Conservation (phyloP, 2,329 filamentous ascomycete genomes). For the Trichoderma breve region DNA sequence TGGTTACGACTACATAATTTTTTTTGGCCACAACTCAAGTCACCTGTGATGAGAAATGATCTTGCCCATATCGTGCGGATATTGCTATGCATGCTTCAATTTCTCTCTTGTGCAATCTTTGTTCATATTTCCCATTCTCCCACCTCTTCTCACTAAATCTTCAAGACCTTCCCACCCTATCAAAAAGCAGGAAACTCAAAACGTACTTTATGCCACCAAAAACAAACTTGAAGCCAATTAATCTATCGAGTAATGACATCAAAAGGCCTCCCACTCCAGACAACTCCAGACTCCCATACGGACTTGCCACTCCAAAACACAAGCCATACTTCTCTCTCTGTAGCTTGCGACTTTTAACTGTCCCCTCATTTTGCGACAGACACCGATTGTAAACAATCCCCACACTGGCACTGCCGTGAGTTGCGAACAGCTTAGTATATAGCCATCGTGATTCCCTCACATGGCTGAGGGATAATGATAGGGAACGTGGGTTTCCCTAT, state of each 20-base stretch:
- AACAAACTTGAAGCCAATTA: background rate
- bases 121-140: background rate
- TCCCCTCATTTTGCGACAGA: background rate
- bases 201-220: conserved; percentile 9
- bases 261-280: background rate
- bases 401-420: background rate
- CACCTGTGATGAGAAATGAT: background rate
- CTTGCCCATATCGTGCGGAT: background rate
- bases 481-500: background rate
- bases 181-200: background rate
- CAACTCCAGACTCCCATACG: conserved; percentile 8
- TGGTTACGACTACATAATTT: conserved; percentile 26
- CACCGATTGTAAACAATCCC: background rate
- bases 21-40: background rate
- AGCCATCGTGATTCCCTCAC: background rate
- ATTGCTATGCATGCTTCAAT: conserved; percentile 19
- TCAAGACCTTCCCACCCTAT: background rate
- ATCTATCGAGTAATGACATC: conserved; percentile 3
- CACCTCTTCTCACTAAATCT: background rate
- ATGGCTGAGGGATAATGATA: background rate
- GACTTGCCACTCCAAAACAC: background rate
- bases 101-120: conserved; percentile 1
- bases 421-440: background rate
- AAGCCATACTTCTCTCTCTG: background rate
- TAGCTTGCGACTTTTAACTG: background rate